phyloP scores from a whole-genome alignment of 2,329 filamentous ascomycete species.

The Diaporthe sp. region DNA sequence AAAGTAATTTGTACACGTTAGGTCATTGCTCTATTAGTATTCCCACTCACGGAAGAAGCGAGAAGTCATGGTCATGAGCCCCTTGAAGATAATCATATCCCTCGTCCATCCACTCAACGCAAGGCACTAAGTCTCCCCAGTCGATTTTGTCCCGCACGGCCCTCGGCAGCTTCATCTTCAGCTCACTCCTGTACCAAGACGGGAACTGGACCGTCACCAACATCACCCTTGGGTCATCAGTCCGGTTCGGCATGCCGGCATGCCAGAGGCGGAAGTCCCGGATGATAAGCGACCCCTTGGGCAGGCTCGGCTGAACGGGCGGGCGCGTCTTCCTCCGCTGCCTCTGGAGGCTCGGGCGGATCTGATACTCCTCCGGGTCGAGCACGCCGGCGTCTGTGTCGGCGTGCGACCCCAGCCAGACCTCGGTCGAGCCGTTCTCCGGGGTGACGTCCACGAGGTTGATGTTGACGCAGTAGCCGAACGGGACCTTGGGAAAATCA shows the following conservation, averaged over 20 bases:
- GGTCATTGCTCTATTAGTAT: background rate
- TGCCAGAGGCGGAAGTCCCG: constrained; percentile 63
- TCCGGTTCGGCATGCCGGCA: constrained; percentile 61
- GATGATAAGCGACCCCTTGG: constrained; percentile 58
- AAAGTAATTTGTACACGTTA: background rate
- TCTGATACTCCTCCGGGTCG: constrained; percentile 41
- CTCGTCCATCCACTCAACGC: constrained; percentile 52
- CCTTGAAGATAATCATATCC: constrained; percentile 53
- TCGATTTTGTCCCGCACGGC: constrained; percentile 47
- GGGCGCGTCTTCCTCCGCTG: constrained; percentile 48
- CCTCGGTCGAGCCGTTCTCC: constrained; percentile 61
- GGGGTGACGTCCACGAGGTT: constrained; percentile 58
- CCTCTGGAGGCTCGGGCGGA: constrained; percentile 50
- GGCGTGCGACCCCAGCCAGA: constrained; percentile 63
- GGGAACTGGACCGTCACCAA: constrained; percentile 53
- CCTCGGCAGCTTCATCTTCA: constrained; percentile 49
- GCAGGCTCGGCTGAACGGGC: constrained; percentile 54
- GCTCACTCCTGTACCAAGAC: constrained; percentile 51
- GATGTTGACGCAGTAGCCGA: constrained; percentile 60
- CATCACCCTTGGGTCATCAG: constrained; percentile 58
- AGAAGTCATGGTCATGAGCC: constrained; percentile 51
- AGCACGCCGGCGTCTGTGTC: constrained; percentile 50
- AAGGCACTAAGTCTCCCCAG: constrained; percentile 50
- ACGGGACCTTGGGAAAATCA: constrained; percentile 61
- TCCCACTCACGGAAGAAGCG: constrained; percentile 41